A percentile compares a stretch with the other conserved stretches of the same genome.
These are phyloP conservation scores for Pouteria glomerata DNA, from an alignment of 148 eudicot species.

Conservation along the genomic window DNA sequence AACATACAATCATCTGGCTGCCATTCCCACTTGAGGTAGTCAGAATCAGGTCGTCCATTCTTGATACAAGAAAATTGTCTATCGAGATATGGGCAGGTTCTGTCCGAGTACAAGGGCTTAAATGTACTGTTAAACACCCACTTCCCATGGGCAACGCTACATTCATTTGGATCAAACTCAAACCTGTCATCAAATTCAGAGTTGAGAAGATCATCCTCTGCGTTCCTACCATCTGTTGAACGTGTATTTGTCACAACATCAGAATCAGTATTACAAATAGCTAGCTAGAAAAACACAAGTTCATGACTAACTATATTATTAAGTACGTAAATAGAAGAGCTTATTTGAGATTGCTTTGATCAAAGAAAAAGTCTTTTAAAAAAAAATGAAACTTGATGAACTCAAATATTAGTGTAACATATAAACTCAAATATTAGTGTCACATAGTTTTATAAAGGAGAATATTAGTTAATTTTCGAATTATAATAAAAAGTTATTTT, in stretches of 20 bases:
- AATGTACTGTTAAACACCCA: constrained; percentile 69
- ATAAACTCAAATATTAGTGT: no score
- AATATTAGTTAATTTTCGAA: no score
- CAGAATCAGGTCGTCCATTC: constrained; percentile 71
- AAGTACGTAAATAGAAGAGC: no score
- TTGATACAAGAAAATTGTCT: constrained; percentile 66
- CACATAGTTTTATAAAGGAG: no score
- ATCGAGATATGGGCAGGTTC: constrained; percentile 66
- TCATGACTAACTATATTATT: no score
- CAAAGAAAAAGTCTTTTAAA: no score
- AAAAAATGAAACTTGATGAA: no score
- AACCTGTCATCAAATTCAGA: constrained; percentile 36
- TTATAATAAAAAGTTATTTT: no score
- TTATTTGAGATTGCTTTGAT: no score
- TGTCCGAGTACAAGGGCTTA: constrained; percentile 65
- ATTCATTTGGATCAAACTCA: constrained; percentile 66
- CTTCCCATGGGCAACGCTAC: constrained; percentile 62
- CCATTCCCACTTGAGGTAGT: constrained; percentile 84
- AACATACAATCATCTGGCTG: constrained; percentile 82
- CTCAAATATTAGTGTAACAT: no score
- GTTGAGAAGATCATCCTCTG: constrained; percentile 15
- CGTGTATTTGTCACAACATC: no score
- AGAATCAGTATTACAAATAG: background rate
- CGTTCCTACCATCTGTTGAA: constrained; percentile 16
- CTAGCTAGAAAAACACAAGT: no score